These are phyloP conservation scores for Simplicillium sp. DNA, from an alignment of 2,329 filamentous ascomycete species.

Conservation along the genomic window DNA sequence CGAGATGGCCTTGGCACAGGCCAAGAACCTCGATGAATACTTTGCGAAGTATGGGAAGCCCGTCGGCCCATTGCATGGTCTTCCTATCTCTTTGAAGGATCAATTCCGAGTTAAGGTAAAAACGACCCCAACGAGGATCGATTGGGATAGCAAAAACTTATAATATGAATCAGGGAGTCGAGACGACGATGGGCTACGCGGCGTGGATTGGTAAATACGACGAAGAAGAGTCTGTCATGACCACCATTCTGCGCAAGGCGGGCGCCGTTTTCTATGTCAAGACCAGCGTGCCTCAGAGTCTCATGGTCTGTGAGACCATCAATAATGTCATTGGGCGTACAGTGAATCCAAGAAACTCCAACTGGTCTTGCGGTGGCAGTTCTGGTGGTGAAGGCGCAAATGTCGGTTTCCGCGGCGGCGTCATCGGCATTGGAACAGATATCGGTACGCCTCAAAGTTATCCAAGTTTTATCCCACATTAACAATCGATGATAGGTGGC, in stretches of 20 bases:
- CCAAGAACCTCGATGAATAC: slow-evolving; percentile 33
- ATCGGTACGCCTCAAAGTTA: slow-evolving; percentile 21
- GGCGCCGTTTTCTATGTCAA: slow-evolving; percentile 16
- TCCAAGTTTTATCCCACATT: background rate
- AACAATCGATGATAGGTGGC: slow-evolving; percentile 13
- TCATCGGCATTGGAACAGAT: slow-evolving; percentile 25
- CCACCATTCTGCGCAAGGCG: slow-evolving; percentile 18
- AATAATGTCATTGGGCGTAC: slow-evolving; percentile 25
- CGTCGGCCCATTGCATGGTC: slow-evolving; percentile 52
- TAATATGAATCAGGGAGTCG: slow-evolving; percentile 23
- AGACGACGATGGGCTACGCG: slow-evolving; percentile 31
- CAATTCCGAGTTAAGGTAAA: slow-evolving; percentile 25
- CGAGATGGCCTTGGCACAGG: slow-evolving; percentile 31
- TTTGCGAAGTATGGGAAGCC: slow-evolving; percentile 26
- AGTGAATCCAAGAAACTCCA: slow-evolving; percentile 22
- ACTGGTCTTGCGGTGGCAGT: slow-evolving; percentile 22
- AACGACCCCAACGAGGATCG: too few species aligned
- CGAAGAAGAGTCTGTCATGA: slow-evolving; percentile 16
- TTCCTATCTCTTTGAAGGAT: slow-evolving; percentile 35
- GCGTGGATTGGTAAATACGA: slow-evolving; percentile 21
- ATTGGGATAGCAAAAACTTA: too few species aligned
- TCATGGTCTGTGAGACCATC: slow-evolving; percentile 18
- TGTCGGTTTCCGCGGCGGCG: slow-evolving; percentile 20
- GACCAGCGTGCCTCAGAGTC: slow-evolving; percentile 14
- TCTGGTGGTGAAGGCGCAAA: slow-evolving; percentile 27